Evolutionary conservation across 176 grass and related monocot genomes (phyloP).

Genomic region (Triticum turgidum): DNA sequence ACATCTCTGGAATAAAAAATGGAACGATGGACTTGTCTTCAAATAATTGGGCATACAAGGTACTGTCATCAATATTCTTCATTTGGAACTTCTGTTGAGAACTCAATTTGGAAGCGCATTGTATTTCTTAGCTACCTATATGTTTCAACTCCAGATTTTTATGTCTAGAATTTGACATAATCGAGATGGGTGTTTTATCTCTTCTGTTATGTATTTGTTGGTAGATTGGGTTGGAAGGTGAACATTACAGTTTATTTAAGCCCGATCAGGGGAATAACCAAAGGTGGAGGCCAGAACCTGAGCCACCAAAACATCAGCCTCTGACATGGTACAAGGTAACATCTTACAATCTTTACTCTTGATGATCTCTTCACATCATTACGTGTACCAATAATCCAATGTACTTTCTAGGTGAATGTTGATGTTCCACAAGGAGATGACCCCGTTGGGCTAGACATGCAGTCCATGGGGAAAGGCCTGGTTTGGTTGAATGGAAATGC

Average conservation of each 20-base stretch:
- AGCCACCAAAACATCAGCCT: slow-evolving; percentile 81
- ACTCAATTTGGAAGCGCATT: not conserved
- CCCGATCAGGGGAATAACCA: slow-evolving; percentile 39
- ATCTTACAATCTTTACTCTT: slow-evolving; percentile 9
- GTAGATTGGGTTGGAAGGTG: slow-evolving; percentile 94
- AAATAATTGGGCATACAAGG: slow-evolving; percentile 79
- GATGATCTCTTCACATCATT: slow-evolving; percentile 12
- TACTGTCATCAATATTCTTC: slow-evolving; percentile 26
- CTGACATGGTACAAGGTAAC: slow-evolving; percentile 98
- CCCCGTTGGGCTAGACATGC: slow-evolving; percentile 84
- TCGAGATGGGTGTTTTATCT: slow-evolving; percentile 10
- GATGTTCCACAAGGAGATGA: slow-evolving; percentile 81
- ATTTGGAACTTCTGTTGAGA: not conserved
- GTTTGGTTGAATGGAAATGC: slow-evolving; percentile 96
- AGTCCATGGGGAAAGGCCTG: slow-evolving; percentile 89
- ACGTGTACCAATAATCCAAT: slow-evolving; percentile 5
- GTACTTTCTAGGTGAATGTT: slow-evolving; percentile 56
- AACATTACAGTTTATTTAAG: slow-evolving; percentile 67
- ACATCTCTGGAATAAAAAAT: slow-evolving; percentile 60
- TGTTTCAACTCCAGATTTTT: slow-evolving; percentile 11
- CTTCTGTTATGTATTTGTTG: slow-evolving; percentile 29
- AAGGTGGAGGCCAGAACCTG: slow-evolving; percentile 53
- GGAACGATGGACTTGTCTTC: slow-evolving; percentile 59
- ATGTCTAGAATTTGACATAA: slow-evolving; percentile 6
- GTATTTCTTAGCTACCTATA: too few relatives aligned